phyloP scores from a whole-genome alignment of 2,329 filamentous ascomycete species.

The Xylaria arbuscula region DNA sequence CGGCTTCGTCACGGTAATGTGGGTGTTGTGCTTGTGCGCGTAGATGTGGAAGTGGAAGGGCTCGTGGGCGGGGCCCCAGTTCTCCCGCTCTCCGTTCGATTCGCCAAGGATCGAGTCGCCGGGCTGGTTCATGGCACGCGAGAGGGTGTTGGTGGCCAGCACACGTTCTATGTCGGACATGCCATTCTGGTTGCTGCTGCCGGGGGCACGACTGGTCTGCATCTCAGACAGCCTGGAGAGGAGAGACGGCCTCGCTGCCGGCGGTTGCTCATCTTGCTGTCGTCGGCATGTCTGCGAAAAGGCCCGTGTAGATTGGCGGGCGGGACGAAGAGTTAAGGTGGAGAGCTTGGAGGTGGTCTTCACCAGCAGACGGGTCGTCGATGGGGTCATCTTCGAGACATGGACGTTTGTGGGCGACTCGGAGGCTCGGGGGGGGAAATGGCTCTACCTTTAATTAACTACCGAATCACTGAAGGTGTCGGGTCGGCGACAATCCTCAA shows the following conservation, averaged over 20 bases:
- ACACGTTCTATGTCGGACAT: slow-evolving; percentile 36
- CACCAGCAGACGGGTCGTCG: slow-evolving; percentile 58
- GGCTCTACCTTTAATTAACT: background rate
- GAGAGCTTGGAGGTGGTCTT: slow-evolving; percentile 53
- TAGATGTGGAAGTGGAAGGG: slow-evolving; percentile 90
- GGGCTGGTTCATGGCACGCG: slow-evolving; percentile 41
- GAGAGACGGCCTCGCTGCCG: slow-evolving; percentile 17
- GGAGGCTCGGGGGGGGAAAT: background rate
- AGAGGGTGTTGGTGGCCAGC: slow-evolving; percentile 38
- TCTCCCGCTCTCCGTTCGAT: slow-evolving; percentile 46
- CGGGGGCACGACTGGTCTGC: background rate
- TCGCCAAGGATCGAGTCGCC: slow-evolving; percentile 37
- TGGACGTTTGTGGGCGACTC: slow-evolving; percentile 33
- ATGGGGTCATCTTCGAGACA: slow-evolving; percentile 58
- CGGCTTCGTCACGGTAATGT: slow-evolving; percentile 89
- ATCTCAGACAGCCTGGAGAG: background rate
- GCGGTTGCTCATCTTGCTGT: slow-evolving; percentile 41
- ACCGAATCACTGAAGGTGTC: background rate
- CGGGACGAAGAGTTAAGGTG: slow-evolving; percentile 39
- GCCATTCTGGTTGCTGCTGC: background rate
- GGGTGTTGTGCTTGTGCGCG: slow-evolving; percentile 91
- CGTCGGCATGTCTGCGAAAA: slow-evolving; percentile 55
- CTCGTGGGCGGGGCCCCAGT: slow-evolving; percentile 57
- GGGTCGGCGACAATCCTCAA: background rate
- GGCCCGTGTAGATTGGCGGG: slow-evolving; percentile 46